phyloP scores from a whole-genome alignment of 495 filamentous ascomycete genomes.

The Penicilliopsis zonata region DNA sequence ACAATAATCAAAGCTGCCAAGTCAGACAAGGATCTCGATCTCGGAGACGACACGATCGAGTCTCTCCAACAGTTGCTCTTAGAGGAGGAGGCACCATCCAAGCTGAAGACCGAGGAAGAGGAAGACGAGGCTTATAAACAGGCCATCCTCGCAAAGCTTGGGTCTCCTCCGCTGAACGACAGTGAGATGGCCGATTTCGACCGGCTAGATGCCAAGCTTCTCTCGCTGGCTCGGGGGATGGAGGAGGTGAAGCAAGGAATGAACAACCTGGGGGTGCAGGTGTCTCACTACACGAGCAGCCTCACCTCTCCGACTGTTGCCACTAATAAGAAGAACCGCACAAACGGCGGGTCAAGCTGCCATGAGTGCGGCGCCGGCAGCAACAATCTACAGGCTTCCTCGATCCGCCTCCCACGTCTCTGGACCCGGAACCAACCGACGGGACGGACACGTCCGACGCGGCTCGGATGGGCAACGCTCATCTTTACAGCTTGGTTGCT shows the following conservation, averaged over 20 bases:
- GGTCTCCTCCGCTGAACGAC: slow-evolving; percentile 19
- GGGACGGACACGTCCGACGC: slow-evolving; percentile 37
- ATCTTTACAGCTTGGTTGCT: slow-evolving; percentile 42
- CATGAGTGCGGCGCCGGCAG: slow-evolving; percentile 13
- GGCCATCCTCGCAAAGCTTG: slow-evolving; percentile 20
- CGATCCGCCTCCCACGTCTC: slow-evolving; percentile 46
- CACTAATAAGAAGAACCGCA: slow-evolving; percentile 5
- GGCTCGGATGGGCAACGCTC: slow-evolving; percentile 39
- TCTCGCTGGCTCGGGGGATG: slow-evolving; percentile 49
- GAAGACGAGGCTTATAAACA: slow-evolving; percentile 25
- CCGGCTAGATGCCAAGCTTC: slow-evolving; percentile 45
- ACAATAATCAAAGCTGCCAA: slow-evolving; percentile 42
- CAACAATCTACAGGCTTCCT: slow-evolving; percentile 21
- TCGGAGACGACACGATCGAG: slow-evolving; percentile 50
- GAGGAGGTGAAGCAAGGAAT: slow-evolving; percentile 55
- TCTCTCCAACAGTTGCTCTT: slow-evolving; percentile 45
- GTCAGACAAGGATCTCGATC: slow-evolving; percentile 29
- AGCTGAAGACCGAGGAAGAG: slow-evolving; percentile 22
- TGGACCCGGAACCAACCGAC: slow-evolving; percentile 35
- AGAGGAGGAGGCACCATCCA: slow-evolving; percentile 22
- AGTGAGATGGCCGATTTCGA: slow-evolving; percentile 38
- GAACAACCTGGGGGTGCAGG: slow-evolving; percentile 48
- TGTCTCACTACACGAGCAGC: slow-evolving; percentile 28
- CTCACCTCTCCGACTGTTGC: slow-evolving; percentile 7
- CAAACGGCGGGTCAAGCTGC: slow-evolving; percentile 11